phyloP scores from a whole-genome alignment of 2,329 filamentous ascomycete genomes.

The Aspergillus caelatus region DNA sequence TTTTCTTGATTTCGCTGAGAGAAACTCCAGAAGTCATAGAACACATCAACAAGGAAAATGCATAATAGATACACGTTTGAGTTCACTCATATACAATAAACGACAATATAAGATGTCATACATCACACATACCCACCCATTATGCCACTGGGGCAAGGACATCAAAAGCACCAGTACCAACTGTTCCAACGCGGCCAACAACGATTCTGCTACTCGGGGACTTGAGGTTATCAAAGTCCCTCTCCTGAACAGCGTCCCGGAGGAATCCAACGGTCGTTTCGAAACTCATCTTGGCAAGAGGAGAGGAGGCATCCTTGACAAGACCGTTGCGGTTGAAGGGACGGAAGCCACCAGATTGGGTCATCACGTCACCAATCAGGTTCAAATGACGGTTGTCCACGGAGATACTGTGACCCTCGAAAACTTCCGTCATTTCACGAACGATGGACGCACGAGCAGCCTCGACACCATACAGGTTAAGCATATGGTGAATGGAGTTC shows the following conservation, averaged over 20 bases:
- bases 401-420: constrained; percentile 85
- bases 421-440: constrained; percentile 80
- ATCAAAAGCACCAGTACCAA: constrained; percentile 92
- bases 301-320: constrained; percentile 74
- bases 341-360: constrained; percentile 83
- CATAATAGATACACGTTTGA: constrained; percentile 30
- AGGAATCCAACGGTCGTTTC: constrained; percentile 95
- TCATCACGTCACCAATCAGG: constrained; percentile 97
- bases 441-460: constrained; percentile 87
- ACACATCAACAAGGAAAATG: constrained; percentile 34
- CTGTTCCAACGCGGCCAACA: constrained; percentile 76
- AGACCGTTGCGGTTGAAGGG: constrained; percentile 92
- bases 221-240: constrained; percentile 84
- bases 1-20: constrained; percentile 40
- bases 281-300: constrained; percentile 99
- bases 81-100: constrained; percentile 23
- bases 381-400: constrained; percentile 93
- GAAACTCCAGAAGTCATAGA: constrained; percentile 41
- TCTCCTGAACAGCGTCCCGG: constrained; percentile 86
- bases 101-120: constrained; percentile 16
- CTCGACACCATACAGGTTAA: constrained; percentile 87
- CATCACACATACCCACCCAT: constrained; percentile 17
- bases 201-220: constrained; percentile 88
- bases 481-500: constrained; percentile 87
- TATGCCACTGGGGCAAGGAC: constrained; percentile 64